Evolutionary conservation across 1,139 yeast genomes (phyloP).

Genomic region (Candida buenavistaensis): DNA sequence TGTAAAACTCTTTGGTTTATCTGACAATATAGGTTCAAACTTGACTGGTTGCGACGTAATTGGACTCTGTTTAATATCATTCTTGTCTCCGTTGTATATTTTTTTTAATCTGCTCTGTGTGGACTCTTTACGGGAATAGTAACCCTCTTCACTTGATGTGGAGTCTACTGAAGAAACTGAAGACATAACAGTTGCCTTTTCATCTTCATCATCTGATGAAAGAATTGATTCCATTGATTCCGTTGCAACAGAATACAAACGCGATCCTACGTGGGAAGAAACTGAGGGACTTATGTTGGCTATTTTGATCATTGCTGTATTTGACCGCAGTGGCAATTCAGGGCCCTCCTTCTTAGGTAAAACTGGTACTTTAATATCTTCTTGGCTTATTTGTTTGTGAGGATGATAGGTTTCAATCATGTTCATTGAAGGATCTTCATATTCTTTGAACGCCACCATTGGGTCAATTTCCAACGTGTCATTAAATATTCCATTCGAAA

Average conservation of each 20-base stretch:
- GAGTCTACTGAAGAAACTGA: conserved; percentile 18
- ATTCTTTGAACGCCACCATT: conserved; percentile 30
- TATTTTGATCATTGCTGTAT: conserved; percentile 17
- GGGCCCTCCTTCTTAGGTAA: conserved; percentile 15
- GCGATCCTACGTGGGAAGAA: conserved; percentile 10
- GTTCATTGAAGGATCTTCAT: conserved; percentile 28
- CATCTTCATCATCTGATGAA: conserved; percentile 17
- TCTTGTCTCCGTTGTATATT: conserved; percentile 38
- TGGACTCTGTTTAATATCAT: conserved; percentile 35
- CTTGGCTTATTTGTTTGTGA: conserved; percentile 19
- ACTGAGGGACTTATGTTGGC: conserved; percentile 3
- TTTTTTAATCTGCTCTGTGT: conserved; percentile 24
- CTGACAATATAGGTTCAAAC: conserved; percentile 2
- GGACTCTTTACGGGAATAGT: conserved; percentile 24
- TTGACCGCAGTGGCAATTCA: conserved; percentile 34
- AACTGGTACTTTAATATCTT: conserved; percentile 21
- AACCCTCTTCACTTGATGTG: conserved; percentile 16
- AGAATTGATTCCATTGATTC: conserved; percentile 22
- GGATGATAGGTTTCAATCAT: conserved; percentile 34
- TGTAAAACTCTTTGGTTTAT: conserved; percentile 21
- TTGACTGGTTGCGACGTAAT: conserved; percentile 12
- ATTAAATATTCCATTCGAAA: conserved; percentile 32
- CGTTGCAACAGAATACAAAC: conserved; percentile 11
- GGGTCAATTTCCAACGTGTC: conserved; percentile 37
- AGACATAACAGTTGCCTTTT: conserved; percentile 17